Percentiles rank a stretch among this genome's conserved stretches.
These are phyloP conservation scores for Prillingera fragicola DNA, from an alignment of 1,284 basidiomycete species.

Conservation along the genomic window DNA sequence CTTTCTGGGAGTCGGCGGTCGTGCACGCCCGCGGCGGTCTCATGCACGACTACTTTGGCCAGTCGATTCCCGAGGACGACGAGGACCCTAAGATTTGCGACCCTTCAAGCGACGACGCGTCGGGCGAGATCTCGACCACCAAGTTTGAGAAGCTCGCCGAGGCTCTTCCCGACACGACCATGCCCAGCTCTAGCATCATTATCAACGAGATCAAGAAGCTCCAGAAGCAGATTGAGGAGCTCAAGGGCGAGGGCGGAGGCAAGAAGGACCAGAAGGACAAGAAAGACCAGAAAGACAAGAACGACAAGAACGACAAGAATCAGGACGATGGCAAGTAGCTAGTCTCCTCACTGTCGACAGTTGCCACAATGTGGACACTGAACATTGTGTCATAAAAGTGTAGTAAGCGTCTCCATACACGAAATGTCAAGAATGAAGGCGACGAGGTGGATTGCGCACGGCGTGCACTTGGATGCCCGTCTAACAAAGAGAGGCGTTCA, in stretches of 20 bases:
- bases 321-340: too few species aligned
- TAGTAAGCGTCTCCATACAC: too few species aligned
- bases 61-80: constrained; percentile 57
- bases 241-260: too few species aligned
- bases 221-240: constrained; percentile 55
- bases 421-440: too few species aligned
- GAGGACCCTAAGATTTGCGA: constrained; percentile 62
- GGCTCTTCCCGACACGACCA: constrained; percentile 58
- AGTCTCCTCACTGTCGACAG: too few species aligned
- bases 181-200: constrained; percentile 63
- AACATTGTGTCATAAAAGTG: too few species aligned
- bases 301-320: too few species aligned
- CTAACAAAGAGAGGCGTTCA: too few species aligned
- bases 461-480: too few species aligned
- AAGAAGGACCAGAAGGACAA: constrained; percentile 56
- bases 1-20: constrained; percentile 65
- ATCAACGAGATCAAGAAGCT: constrained; percentile 61
- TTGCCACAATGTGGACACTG: too few species aligned
- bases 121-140: constrained; percentile 61
- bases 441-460: too few species aligned
- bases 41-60: constrained; percentile 63
- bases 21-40: constrained; percentile 49
- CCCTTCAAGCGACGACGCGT: constrained; percentile 50
- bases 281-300: too few species aligned
- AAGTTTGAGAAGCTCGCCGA: constrained; percentile 69